These are phyloP conservation scores for Primulina tabacum DNA, from an alignment of 257 asterid genomes.

Conservation along the genomic window DNA sequence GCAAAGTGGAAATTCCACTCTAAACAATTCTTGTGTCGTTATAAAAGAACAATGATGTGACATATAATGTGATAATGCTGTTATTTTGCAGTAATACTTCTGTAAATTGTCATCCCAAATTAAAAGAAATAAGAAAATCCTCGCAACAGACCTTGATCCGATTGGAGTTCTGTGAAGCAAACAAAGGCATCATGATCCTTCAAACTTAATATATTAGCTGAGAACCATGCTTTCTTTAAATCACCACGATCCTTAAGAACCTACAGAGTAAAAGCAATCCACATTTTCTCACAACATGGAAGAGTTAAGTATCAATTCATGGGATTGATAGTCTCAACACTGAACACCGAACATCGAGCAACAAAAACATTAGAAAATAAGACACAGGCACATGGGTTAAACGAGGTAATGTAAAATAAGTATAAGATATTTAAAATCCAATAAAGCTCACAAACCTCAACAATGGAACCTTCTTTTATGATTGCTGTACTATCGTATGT, in stretches of 20 bases:
- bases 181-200: constrained; percentile 74
- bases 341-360: constrained; percentile 4
- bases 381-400: constrained; percentile 9
- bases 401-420: background rate
- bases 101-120: constrained; percentile 7
- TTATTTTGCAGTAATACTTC: background rate
- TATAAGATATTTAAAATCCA: background rate
- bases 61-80: background rate
- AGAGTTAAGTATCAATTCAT: constrained; percentile 5
- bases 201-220: constrained; percentile 61
- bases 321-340: background rate
- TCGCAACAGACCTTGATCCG: constrained; percentile 60
- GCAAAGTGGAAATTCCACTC: constrained; percentile 8
- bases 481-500: constrained; percentile 28
- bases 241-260: constrained; percentile 71
- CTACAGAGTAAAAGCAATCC: constrained; percentile 39
- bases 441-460: constrained; percentile 66
- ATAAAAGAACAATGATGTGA: constrained; percentile 4
- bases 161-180: constrained; percentile 53
- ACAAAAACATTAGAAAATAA: constrained; percentile 3
- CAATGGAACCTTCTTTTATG: constrained; percentile 66
- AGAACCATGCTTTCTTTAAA: constrained; percentile 70
- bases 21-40: background rate
- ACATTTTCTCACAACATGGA: constrained; percentile 17
- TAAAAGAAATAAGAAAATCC: constrained; percentile 6